Evolutionary conservation across 306 rosid species (phyloP), one percentile per base, ranked within the genome.

Genomic region (Pterocarpus santalinus): DNA sequence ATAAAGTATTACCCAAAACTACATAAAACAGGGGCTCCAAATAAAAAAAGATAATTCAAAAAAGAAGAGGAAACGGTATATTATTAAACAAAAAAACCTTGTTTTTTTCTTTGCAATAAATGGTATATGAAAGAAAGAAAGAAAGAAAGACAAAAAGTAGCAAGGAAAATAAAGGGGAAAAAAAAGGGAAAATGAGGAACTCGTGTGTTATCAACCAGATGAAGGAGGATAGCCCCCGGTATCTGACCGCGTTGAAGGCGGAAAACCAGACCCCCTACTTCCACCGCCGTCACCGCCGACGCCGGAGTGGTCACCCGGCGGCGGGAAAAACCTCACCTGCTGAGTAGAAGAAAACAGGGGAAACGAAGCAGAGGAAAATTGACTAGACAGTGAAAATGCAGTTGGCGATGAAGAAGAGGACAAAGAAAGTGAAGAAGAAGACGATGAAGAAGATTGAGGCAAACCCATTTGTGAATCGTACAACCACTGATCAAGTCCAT

Each of bases 161-260:
- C 32, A 63, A 62, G 43, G 4, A 28, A 65, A 71, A 6, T 65
- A 52, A 7, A 10, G 56, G 47, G 2, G 38, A 56, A 36, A 8
- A 8, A n/a, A 35, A 22, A 22, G 28, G 28, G 28, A 36, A 76
- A 86, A 63, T 0, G 14, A 51, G 4, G 1, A 33, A 41, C 2
- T 71, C 5, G 4, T 38, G 73, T 22, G 66, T 46, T 64, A 30
- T 92, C 80, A 90, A 78, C 94, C 76, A 22, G 94, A 80, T 1
- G 96, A 69, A 64, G 92, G 88, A 76, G 82, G 93, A 83, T 86
- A 58, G 73, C 87, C 82, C 44, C 90, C 60, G 17, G 92, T 77
- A 68, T 89, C 89, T 52, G 97, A 76, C 97, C 97, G 89, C 2
- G 94, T 82, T 4, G 90, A 79, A 0, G 88, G 57, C 5, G 88